A percentile compares a stretch with the other conserved stretches of the same genome.
Conservation (phyloP, 495 filamentous ascomycete genomes). For the Penicillium riverlandense region DNA sequence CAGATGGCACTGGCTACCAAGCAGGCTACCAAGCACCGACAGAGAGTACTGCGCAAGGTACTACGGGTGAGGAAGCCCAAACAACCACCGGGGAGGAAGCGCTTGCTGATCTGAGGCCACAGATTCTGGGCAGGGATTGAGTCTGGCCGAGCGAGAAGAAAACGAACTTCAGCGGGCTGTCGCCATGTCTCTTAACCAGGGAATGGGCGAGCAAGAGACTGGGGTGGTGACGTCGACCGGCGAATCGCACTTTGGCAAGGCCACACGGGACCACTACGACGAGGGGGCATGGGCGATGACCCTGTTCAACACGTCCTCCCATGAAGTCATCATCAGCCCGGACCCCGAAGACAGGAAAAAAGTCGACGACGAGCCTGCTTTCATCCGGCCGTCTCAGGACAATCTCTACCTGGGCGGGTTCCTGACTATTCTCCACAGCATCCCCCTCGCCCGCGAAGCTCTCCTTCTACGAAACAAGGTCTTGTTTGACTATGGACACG, state of each 20-base stretch:
- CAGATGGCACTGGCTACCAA: slow-evolving; percentile 6
- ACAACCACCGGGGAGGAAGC: slow-evolving; percentile 5
- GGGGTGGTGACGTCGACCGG: slow-evolving; percentile 39
- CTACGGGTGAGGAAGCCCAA: slow-evolving; percentile 11
- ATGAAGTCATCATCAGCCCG: slow-evolving; percentile 56
- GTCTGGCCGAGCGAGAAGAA: slow-evolving; percentile 47
- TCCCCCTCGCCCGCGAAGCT: slow-evolving; percentile 72
- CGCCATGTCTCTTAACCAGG: slow-evolving; percentile 42
- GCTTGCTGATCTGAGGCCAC: slow-evolving; percentile 11
- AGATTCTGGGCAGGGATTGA: slow-evolving; percentile 35
- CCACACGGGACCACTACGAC: slow-evolving; percentile 66
- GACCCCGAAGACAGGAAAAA: slow-evolving; percentile 56
- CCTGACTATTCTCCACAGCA: slow-evolving; percentile 74
- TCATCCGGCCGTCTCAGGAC: slow-evolving; percentile 59
- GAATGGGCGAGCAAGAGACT: slow-evolving; percentile 47
- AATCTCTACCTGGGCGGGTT: slow-evolving; percentile 57
- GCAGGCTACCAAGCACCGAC: slow-evolving; percentile 1
- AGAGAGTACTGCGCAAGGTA: slow-evolving; percentile 11
- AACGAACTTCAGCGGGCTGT: slow-evolving; percentile 53
- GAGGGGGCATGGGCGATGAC: slow-evolving; percentile 73
- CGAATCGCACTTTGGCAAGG: slow-evolving; percentile 58
- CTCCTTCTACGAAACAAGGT: slow-evolving; percentile 49
- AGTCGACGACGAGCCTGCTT: slow-evolving; percentile 52
- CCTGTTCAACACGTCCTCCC: slow-evolving; percentile 40
- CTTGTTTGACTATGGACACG: slow-evolving; percentile 57